Conservation (phyloP, 768 basidiomycete species). For the Russula compacta region DNA sequence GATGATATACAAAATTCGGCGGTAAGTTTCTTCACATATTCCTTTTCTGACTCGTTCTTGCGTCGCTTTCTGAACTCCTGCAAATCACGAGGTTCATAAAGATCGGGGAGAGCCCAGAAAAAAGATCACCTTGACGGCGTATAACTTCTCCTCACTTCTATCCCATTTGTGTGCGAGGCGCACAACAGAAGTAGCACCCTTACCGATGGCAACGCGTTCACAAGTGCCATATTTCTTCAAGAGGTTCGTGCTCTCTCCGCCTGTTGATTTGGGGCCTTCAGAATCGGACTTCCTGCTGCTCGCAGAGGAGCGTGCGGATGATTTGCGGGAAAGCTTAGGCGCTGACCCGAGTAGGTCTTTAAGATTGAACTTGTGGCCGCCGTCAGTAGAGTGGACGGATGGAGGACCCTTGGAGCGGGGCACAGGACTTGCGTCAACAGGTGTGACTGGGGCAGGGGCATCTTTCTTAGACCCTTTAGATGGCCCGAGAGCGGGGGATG, state of each 20-base stretch:
- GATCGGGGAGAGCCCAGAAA: background rate
- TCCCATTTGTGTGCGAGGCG: slow-evolving; percentile 99
- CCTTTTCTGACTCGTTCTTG: slow-evolving; percentile 97
- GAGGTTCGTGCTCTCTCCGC: slow-evolving; percentile 46
- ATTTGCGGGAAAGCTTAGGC: slow-evolving; percentile 66
- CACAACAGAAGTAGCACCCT: slow-evolving; percentile 97
- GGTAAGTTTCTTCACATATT: slow-evolving; percentile 99
- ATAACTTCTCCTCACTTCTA: slow-evolving; percentile 88
- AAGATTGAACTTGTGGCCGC: slow-evolving; percentile 70
- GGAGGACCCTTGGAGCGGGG: slow-evolving; percentile 27
- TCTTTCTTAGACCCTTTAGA: slow-evolving; percentile 13
- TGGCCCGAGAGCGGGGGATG: background rate
- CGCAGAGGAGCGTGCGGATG: slow-evolving; percentile 60
- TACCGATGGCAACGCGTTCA: slow-evolving; percentile 94
- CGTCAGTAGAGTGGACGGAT: slow-evolving; percentile 46
- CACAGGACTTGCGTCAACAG: slow-evolving; percentile 5
- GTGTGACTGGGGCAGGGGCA: background rate
- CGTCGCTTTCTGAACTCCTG: slow-evolving; percentile 97
- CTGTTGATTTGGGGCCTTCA: slow-evolving; percentile 39
- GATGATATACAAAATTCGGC: slow-evolving; percentile 99
- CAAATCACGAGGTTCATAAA: background rate
- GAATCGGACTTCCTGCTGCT: slow-evolving; percentile 63
- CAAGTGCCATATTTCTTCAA: slow-evolving; percentile 95
- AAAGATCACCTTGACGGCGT: slow-evolving; percentile 86
- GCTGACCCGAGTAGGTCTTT: slow-evolving; percentile 69